Evolutionary conservation across 257 asterid genomes (phyloP).

Genomic region (Solanum stenotomum): DNA sequence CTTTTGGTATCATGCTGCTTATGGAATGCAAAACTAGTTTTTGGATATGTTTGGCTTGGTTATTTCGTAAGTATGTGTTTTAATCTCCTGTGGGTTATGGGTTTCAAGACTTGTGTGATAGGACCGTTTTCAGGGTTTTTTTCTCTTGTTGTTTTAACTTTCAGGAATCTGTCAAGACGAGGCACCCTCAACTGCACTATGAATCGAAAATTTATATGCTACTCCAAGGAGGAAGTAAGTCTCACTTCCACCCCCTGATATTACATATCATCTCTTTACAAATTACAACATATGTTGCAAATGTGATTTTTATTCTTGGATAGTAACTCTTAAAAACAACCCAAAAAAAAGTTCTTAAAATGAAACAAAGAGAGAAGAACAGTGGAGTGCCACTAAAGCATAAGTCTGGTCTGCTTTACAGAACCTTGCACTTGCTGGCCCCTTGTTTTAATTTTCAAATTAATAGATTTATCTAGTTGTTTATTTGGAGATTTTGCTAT

Average conservation of each 20-base stretch:
- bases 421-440: background rate
- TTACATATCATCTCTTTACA: background rate
- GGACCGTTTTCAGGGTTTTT: background rate
- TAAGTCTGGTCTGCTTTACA: background rate
- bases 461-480: background rate
- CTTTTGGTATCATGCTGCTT: background rate
- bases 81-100: background rate
- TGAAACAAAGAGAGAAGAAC: background rate
- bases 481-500: background rate
- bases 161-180: constrained; percentile 80
- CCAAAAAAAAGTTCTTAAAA: background rate
- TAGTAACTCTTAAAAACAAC: background rate
- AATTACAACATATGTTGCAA: background rate
- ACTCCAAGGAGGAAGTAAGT: constrained; percentile 91
- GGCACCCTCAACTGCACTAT: constrained; percentile 81
- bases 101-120: background rate
- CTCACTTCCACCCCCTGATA: constrained; percentile 7
- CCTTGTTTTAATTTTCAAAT: background rate
- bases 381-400: background rate
- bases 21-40: background rate
- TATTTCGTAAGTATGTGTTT: background rate
- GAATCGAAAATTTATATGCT: constrained; percentile 85
- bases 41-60: background rate
- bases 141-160: constrained; percentile 1
- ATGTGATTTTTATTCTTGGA: background rate